Base-by-base conservation (phyloP, 148 eudicot genomes). In the Pouteria glomerata region DNA sequence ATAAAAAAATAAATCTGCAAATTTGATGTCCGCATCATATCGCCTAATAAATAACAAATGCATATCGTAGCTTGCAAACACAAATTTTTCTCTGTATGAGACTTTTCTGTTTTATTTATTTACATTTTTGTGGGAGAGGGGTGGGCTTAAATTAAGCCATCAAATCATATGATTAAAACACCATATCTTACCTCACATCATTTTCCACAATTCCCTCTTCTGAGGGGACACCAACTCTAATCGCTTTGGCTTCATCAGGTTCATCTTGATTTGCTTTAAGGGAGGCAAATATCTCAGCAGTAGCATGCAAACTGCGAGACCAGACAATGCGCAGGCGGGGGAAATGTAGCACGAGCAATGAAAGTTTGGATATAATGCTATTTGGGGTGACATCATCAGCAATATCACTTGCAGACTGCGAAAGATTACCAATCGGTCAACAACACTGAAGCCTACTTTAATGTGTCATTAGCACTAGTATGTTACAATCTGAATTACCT, bases 301-400 rank as follows among this genome's bases (percentile, higher is more conserved):
- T 95, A 60, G 99, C 97, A 87, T 89, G 90, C 84, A 95, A 83
- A 76, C 97, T 92, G 47, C 99, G 97, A 66, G 99, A 95, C 99
- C 99, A 95, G 69, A 95, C 93, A 68, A 95, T 87, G 51, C 99
- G 99, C 73, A 95, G 76, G 56, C 99, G 97, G 50, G 99, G 97
- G 50, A 95, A 95, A 85, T 95, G 99, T 80, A 95, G 85, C 70
- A 77, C 96, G 42, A 95, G 94, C 92, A 95, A 70, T 21, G 97
- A 82, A 56, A 95, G 84, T 81, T 95, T 95, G 66, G 99, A 95
- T 60, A 95, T 95, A 69, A 95, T 95, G 81, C 68, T 95, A 82
- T 79, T 74, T 27, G 93, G 97, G 47, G 94, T 84, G 64, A 95
- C 99, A 77, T 95, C 97, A 73, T 90, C 99, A 63, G 97, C 86